Conservation (phyloP, 208 protist genomes). For the Crithidia acanthocephali region DNA sequence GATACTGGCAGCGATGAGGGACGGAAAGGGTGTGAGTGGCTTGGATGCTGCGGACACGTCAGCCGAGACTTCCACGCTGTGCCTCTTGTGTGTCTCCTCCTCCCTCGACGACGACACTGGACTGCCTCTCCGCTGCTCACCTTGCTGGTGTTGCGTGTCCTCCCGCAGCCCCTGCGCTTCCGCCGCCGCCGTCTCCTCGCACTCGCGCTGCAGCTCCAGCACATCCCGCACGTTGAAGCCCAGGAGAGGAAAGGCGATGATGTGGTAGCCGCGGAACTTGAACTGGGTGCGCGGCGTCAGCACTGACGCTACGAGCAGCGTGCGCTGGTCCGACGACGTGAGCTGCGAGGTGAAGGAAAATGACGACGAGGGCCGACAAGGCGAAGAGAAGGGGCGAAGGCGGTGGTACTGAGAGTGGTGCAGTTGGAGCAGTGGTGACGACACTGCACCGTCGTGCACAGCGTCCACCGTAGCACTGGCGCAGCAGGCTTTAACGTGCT, state of each 20-base stretch:
- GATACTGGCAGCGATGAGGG: slow-evolving; percentile 44
- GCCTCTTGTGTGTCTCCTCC: too few relatives aligned
- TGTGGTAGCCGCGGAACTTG: slow-evolving; percentile 57
- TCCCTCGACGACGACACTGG: too few relatives aligned
- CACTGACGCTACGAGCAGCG: slow-evolving; percentile 13
- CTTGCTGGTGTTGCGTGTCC: not conserved
- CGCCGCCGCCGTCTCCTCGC: slow-evolving; percentile 8
- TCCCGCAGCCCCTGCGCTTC: not conserved
- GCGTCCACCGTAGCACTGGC: not conserved
- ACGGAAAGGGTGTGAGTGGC: slow-evolving; percentile 25
- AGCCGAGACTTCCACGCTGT: not conserved
- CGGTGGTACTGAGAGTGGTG: not conserved
- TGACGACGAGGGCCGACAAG: not conserved
- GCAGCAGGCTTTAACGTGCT: slow-evolving; percentile 38
- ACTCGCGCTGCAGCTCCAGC: slow-evolving; percentile 40
- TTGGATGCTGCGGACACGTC: not conserved
- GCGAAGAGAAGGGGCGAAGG: not conserved
- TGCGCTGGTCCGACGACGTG: slow-evolving; percentile 17
- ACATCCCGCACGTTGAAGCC: slow-evolving; percentile 70
- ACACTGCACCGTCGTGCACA: not conserved
- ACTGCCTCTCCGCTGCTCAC: not conserved
- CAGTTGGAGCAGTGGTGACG: not conserved
- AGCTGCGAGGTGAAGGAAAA: slow-evolving; percentile 3
- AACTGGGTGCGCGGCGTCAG: slow-evolving; percentile 40
- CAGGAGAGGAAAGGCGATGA: slow-evolving; percentile 63